These are phyloP conservation scores for Piromyces finnis DNA, from an alignment of 192 early-diverging fungal species.

Conservation along the genomic window DNA sequence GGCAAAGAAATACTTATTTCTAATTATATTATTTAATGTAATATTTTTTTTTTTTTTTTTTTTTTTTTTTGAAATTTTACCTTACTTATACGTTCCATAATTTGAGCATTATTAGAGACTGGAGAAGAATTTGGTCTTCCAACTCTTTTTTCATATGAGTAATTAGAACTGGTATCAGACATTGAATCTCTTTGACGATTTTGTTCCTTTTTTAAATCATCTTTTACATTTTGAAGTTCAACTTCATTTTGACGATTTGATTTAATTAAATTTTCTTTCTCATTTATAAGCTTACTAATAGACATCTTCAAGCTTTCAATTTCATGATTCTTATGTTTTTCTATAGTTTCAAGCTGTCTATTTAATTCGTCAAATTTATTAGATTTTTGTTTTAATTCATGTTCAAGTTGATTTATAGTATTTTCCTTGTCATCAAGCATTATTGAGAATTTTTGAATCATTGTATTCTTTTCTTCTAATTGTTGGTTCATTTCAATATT, in stretches of 20 bases:
- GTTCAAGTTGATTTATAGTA: not conserved
- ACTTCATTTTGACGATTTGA: not conserved
- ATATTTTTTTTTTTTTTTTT: too few species aligned
- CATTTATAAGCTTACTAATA: not conserved
- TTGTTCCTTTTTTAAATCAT: not conserved
- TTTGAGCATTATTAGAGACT: not conserved
- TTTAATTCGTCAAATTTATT: not conserved
- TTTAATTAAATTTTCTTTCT: not conserved
- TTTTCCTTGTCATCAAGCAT: not conserved
- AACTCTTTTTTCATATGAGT: not conserved
- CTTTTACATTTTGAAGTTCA: not conserved
- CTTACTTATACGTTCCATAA: not conserved
- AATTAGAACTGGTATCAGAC: not conserved
- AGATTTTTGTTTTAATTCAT: not conserved
- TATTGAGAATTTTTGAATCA: not conserved
- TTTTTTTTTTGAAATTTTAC: too few species aligned
- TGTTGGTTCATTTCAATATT: not conserved
- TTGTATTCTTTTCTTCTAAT: not conserved
- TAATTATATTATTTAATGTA: too few species aligned
- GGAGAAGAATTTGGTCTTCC: not conserved
- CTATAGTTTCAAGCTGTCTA: not conserved
- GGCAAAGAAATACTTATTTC: too few species aligned
- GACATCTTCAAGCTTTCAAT: not conserved
- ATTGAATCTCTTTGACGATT: not conserved
- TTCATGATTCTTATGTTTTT: not conserved